Evolutionary conservation across 345 rosid genomes (phyloP).

Genomic region (Aegle marmelos): DNA sequence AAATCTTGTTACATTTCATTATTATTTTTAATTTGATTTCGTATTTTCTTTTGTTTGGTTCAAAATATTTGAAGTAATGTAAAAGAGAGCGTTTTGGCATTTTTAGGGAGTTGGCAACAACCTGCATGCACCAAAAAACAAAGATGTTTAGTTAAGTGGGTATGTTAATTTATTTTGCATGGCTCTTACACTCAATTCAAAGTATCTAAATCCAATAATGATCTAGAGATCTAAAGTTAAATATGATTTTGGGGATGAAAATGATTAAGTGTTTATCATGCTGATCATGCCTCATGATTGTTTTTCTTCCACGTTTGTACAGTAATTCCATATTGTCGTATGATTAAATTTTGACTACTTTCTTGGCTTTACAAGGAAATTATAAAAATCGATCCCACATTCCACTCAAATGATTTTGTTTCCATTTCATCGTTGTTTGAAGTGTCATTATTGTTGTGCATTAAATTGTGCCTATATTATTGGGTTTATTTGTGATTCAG

Average conservation of each 20-base stretch:
- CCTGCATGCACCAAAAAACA: neutral
- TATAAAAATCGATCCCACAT: neutral
- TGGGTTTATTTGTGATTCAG: neutral
- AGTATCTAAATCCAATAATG: conserved; percentile 17
- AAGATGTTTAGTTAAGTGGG: neutral
- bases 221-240: conserved; percentile 13
- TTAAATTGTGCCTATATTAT: neutral
- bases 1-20: neutral
- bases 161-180: neutral
- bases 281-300: conserved; percentile 18
- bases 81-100: conserved; percentile 1
- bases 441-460: neutral
- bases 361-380: neutral
- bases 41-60: neutral
- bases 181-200: conserved; percentile 8
- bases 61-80: neutral
- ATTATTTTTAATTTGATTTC: neutral
- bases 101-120: neutral
- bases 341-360: conserved; percentile 17
- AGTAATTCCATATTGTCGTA: conserved; percentile 6
- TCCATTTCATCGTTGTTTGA: neutral
- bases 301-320: conserved; percentile 14
- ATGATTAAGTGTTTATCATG: conserved; percentile 3
- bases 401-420: neutral
- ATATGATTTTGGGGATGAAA: neutral